Evolutionary conservation across 306 rosid species (phyloP), one percentile per base, ranked within the genome.

Genomic region (Fragaria vesca): DNA sequence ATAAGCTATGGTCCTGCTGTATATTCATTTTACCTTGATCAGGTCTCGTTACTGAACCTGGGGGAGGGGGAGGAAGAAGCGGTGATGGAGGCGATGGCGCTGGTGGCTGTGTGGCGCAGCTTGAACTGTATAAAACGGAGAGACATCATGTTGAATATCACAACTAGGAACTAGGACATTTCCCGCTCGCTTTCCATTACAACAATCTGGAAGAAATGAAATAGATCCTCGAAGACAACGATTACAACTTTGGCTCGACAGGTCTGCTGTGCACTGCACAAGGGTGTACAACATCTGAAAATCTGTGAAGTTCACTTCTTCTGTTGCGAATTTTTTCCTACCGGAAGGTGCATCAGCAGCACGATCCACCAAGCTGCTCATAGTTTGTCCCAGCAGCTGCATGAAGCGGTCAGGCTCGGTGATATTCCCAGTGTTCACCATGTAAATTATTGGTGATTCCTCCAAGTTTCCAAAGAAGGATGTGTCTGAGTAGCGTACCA

Each of bases 261-360:
- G 13, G 55, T 80, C 82, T 12, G 70, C 72, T 4, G 85, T 80
- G 62, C 89, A 88, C 68, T 88, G 87, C 8, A 26, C 86, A 10
- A 83, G 67, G 30, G 21, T 76, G 20, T 87, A 79, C 60, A 81
- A 9, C 8, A 8, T 60, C 30, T 28, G 57, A 16, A 47, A 60
- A 13, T 20, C 62, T 2, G 71, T 45, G 6, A 69, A 12, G 8
- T 80, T 46, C 5, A 0, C 78, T 2, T 72, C 67, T 20, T 42
- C 43, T 0, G 61, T 65, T 0, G 60, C 77, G 26, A 84, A 84
- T n/a, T 70, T 81, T 76, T 70, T 81, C 2, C n/a, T n/a, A n/a
- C n/a, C n/a, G n/a, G n/a, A n/a, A n/a, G 4, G 4, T 11, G 62
- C 74, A 1, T 57, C 50, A 2, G 80, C 42, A 0, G 74, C 83